These are phyloP conservation scores for Plasmodium fragile DNA, from an alignment of 169 alveolate species.

Conservation along the genomic window DNA sequence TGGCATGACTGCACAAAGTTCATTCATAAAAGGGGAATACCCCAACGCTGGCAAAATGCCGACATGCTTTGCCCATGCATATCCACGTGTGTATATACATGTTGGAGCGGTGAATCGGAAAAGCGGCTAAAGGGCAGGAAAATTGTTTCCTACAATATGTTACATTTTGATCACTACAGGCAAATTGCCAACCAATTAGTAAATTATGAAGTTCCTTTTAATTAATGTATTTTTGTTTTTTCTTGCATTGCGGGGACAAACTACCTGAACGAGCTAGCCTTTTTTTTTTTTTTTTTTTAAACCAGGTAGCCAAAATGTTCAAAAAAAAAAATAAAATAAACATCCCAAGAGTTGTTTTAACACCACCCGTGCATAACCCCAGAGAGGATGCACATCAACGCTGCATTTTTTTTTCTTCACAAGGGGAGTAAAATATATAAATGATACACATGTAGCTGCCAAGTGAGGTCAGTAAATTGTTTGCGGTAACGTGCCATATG, in stretches of 20 bases:
- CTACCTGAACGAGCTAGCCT: constrained; percentile 4
- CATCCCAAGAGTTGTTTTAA: background rate
- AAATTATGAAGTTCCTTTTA: background rate
- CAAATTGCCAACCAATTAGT: background rate
- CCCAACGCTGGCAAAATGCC: background rate
- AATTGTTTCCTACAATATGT: background rate
- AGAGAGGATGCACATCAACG: background rate
- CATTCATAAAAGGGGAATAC: background rate
- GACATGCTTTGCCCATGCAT: background rate
- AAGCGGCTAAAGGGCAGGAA: background rate
- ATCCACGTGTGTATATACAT: background rate
- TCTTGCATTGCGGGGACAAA: background rate
- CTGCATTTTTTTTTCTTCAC: background rate
- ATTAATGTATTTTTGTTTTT: background rate
- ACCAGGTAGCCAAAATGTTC: too few relatives aligned
- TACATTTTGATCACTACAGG: background rate
- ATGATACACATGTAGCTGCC: background rate
- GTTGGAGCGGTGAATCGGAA: background rate
- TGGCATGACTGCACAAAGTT: background rate
- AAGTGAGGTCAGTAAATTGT: background rate
- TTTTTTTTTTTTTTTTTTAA: background rate
- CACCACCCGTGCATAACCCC: background rate
- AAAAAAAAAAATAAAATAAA: background rate
- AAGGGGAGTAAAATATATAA: background rate
- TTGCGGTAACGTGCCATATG: background rate